Evolutionary conservation across 2,329 filamentous ascomycete species (phyloP).

Genomic region (Sporothrix luriei): DNA sequence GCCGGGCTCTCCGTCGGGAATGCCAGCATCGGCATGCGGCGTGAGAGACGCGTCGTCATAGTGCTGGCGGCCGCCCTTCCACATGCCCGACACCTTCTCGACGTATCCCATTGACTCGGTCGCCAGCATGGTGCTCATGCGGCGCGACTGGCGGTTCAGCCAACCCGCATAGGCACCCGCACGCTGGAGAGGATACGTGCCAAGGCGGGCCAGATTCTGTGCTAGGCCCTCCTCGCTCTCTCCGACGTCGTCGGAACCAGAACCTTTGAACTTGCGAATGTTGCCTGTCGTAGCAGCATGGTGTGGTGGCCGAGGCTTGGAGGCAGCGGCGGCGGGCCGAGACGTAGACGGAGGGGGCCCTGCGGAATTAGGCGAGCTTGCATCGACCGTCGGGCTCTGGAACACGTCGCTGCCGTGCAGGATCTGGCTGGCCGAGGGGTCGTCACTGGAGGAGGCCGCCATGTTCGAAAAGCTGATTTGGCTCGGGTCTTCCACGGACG

Average conservation of each 20-base stretch:
- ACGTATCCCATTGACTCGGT: slow-evolving; percentile 95
- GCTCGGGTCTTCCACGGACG: slow-evolving; percentile 66
- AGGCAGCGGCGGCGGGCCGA: neutral
- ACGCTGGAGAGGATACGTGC: slow-evolving; percentile 77
- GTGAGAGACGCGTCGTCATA: slow-evolving; percentile 65
- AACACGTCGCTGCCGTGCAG: slow-evolving; percentile 86
- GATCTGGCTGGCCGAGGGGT: slow-evolving; percentile 89
- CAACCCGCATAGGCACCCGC: slow-evolving; percentile 83
- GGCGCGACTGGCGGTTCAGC: slow-evolving; percentile 74
- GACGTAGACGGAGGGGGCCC: neutral
- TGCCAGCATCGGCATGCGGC: slow-evolving; percentile 57
- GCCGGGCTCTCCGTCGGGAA: slow-evolving; percentile 49
- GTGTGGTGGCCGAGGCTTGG: slow-evolving; percentile 29
- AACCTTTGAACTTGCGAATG: slow-evolving; percentile 34
- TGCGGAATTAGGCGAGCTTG: neutral
- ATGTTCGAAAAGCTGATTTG: slow-evolving; percentile 64
- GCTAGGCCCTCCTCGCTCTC: slow-evolving; percentile 46
- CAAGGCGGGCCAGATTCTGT: slow-evolving; percentile 60
- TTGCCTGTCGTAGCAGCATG: slow-evolving; percentile 49
- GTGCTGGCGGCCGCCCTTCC: slow-evolving; percentile 86
- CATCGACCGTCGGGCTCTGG: slow-evolving; percentile 68
- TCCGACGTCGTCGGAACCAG: slow-evolving; percentile 33
- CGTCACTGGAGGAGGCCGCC: slow-evolving; percentile 69
- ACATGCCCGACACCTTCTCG: slow-evolving; percentile 96
- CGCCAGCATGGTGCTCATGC: slow-evolving; percentile 79